These are phyloP conservation scores for Chrysanthemum seticuspe DNA, from an alignment of 129 eudicot genomes.

Conservation along the genomic window DNA sequence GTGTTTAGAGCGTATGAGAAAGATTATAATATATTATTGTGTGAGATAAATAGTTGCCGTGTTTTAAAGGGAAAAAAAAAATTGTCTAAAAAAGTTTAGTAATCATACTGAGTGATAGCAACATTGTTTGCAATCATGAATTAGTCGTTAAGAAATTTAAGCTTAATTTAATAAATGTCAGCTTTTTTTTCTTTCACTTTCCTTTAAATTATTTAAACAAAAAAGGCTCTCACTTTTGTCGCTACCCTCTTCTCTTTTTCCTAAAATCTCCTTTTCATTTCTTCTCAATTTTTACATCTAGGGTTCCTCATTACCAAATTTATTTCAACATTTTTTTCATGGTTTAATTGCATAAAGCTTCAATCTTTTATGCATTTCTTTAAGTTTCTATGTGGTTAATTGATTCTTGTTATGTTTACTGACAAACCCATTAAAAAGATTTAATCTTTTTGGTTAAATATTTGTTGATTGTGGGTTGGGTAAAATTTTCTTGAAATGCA, in stretches of 20 bases:
- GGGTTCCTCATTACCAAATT: conserved; percentile 39
- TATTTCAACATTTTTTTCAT: conserved; percentile 24
- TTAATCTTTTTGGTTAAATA: conserved; percentile 9
- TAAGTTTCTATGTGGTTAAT: conserved; percentile 3
- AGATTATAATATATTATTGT: no score
- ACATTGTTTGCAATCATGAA: neutral
- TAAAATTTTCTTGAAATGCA: conserved; percentile 16
- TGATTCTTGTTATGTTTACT: conserved; percentile 6
- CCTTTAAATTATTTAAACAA: neutral
- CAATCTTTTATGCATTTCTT: conserved; percentile 12
- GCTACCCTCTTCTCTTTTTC: conserved; percentile 32
- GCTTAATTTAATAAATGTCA: neutral
- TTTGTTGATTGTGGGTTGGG: conserved; percentile 27
- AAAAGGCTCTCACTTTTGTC: conserved; percentile 39
- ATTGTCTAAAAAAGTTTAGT: neutral
- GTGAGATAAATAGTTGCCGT: no score
- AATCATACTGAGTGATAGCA: neutral
- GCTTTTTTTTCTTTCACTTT: neutral
- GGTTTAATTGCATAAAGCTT: conserved; percentile 12
- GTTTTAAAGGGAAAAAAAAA: no score
- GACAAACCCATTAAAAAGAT: conserved; percentile 29
- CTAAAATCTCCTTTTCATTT: conserved; percentile 26
- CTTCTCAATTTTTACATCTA: conserved; percentile 41
- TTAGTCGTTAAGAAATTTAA: neutral
- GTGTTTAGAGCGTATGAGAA: no score